Evolutionary conservation across 805 yeast species (phyloP), one percentile per base, ranked within the genome.

Genomic region (Candida chauliodis): DNA sequence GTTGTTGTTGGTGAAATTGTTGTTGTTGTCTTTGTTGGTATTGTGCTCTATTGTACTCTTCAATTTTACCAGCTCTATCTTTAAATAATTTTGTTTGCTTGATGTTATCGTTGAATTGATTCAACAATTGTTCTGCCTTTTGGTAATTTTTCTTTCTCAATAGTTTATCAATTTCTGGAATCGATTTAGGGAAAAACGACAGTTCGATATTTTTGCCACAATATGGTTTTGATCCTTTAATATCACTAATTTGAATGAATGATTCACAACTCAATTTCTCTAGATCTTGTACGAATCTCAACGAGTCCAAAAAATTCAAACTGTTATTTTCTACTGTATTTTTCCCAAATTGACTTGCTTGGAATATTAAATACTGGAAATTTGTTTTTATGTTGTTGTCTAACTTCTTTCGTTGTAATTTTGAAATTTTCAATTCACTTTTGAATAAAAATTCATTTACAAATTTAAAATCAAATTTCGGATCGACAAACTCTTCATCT

Each of bases 221-320:
- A 35, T 46, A 53, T 10, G 38, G 34, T 14, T 50, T 50, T 14
- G 60, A 61, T 0, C 45, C 41, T 17, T 48, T 53, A 14, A 48
- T 39, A 20, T 61, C 44, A 9, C 45, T 42, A 0, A 46, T 48
- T 19, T 58, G 51, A 14, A 69, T 55, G 26, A 52, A 55, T 9
- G 71, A 55, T 45, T 73, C 74, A 38, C 78, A 63, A 3, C 66
- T 51, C 11, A 72, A 43, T 43, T 60, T 66, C 16, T 59, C 48
- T 19, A 76, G 48, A 13, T 63, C 61, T 16, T 37, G 55, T 43
- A 41, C 51, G 44, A 53, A 59, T 24, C 56, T 56, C 3, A 63
- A 51, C 8, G 47, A 25, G 11, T 47, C 35, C 7, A 47, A 46
- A 14, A 22, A 23, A 8, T 22, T 10, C 10, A 19, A 19, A 17